Evolutionary conservation across 2,329 filamentous ascomycete species (phyloP), one percentile per base, ranked within the genome.

Genomic region (Aspergillus pseudonomiae): DNA sequence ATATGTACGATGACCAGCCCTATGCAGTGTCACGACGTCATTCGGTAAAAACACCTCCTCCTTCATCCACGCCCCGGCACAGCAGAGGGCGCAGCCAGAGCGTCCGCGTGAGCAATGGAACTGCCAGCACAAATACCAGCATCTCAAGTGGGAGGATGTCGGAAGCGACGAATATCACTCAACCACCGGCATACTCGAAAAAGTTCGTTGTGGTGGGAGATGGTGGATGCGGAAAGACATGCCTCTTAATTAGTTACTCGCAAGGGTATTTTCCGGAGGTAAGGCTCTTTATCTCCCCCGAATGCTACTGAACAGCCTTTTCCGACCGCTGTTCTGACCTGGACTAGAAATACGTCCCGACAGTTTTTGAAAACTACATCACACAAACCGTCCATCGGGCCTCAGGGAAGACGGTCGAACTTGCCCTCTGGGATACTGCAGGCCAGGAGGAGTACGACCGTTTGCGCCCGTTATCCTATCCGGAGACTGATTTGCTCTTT

Each of bases 331-430:
- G 39, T 36, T 46, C 65, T 67, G 45, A 67, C 45, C 50, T 54
- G 24, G 21, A 26, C 50, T 74, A 99, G 95, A 98, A 97, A 98
- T 99, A 99, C 74, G 95, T 99, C 46, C 95, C 95, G 4, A 99
- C 95, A 2, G 95, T 99, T 59, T 99, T 99, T 79, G 95, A 99
- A 77, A 99, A 99, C 84, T 99, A 99, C 87, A 98, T 99, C 82
- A 97, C 95, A 60, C 94, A 97, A 79, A 96, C 94, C 62, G 91
- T 89, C 64, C 95, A 99, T 81, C 88, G 89, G 68, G 88, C 89
- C 52, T 92, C 91, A 14, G 94, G 94, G 75, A 98, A 97, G 85
- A 94, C 91, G 63, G 93, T 99, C 70, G 95, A 99, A 82, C 88
- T 99, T 65, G 95, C 95, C 46, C 86, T 99, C 59, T 99, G 95